Evolutionary conservation across 768 basidiomycete species (phyloP).

Genomic region (Podaxis sp.): DNA sequence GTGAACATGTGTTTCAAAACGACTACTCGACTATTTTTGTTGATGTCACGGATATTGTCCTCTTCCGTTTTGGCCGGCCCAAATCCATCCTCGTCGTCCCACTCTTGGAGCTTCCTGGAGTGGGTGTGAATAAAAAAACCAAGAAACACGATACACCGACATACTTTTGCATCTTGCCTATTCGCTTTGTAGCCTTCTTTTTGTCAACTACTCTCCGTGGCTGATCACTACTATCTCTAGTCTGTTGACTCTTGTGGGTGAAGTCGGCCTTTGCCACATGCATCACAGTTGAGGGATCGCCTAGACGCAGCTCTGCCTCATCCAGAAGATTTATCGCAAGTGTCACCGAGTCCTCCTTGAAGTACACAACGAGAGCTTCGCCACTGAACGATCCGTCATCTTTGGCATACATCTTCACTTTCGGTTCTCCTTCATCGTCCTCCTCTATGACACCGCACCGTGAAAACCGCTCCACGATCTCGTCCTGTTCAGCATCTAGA

Average conservation of each 20-base stretch:
- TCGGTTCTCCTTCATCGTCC: constrained; percentile 86
- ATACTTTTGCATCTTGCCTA: constrained; percentile 87
- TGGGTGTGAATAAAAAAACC: not conserved
- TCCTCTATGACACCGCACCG: constrained; percentile 93
- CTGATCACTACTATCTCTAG: constrained; percentile 37
- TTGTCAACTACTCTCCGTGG: constrained; percentile 68
- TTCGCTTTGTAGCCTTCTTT: constrained; percentile 68
- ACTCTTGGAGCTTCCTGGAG: constrained; percentile 82
- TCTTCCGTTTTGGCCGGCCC: constrained; percentile 63
- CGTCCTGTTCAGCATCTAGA: constrained; percentile 63
- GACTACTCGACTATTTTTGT: constrained; percentile 72
- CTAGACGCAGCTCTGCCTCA: constrained; percentile 86
- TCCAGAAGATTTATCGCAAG: constrained; percentile 84
- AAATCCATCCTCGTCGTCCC: constrained; percentile 93
- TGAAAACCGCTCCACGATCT: constrained; percentile 81
- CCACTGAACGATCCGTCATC: constrained; percentile 88
- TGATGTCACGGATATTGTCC: constrained; percentile 39
- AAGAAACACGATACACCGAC: constrained; percentile 12
- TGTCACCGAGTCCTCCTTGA: constrained; percentile 93
- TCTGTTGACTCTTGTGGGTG: constrained; percentile 53
- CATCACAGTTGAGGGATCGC: constrained; percentile 71
- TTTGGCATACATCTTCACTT: constrained; percentile 91
- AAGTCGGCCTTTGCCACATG: constrained; percentile 75
- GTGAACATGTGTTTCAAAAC: constrained; percentile 97
- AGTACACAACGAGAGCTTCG: constrained; percentile 93